Evolutionary conservation across 257 asterid species (phyloP).

Genomic region (Salvia rosmarinus): DNA sequence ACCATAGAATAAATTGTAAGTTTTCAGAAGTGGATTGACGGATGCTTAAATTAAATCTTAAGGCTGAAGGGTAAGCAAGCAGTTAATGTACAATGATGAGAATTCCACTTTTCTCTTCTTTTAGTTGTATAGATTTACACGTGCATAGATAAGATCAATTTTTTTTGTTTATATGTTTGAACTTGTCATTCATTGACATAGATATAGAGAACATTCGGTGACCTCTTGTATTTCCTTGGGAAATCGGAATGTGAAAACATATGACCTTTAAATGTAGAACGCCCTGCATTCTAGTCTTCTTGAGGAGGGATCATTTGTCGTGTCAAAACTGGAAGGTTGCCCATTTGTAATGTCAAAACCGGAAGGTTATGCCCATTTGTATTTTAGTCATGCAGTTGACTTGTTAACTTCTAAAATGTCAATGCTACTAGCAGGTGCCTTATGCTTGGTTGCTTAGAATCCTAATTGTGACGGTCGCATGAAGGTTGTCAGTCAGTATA

Average conservation of each 20-base stretch:
- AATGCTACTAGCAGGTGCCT: conserved; percentile 36
- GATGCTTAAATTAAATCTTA: conserved; percentile 2
- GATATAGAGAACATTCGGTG: background rate
- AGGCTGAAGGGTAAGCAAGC: conserved; percentile 14
- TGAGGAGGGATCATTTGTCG: background rate
- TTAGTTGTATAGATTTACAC: background rate
- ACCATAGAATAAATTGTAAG: background rate
- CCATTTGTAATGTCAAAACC: background rate
- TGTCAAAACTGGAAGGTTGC: background rate
- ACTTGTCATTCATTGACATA: background rate
- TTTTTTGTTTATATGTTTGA: conserved; percentile 13
- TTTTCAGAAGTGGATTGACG: conserved; percentile 7
- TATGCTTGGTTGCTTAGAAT: conserved; percentile 29
- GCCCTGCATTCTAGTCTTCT: background rate
- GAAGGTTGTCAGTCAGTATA: conserved; percentile 27
- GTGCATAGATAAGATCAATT: background rate
- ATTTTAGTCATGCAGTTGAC: background rate
- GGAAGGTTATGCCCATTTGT: background rate
- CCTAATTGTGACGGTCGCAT: conserved; percentile 13
- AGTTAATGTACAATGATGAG: background rate
- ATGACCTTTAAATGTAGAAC: conserved; percentile 8
- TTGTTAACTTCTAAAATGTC: conserved; percentile 13
- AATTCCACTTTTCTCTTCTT: background rate
- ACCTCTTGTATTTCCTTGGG: background rate
- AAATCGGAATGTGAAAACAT: background rate